A percentile compares a stretch with the other conserved stretches of the same genome.
Conservation (phyloP, 257 asterid genomes). For the Nicotiana benthamiana region DNA sequence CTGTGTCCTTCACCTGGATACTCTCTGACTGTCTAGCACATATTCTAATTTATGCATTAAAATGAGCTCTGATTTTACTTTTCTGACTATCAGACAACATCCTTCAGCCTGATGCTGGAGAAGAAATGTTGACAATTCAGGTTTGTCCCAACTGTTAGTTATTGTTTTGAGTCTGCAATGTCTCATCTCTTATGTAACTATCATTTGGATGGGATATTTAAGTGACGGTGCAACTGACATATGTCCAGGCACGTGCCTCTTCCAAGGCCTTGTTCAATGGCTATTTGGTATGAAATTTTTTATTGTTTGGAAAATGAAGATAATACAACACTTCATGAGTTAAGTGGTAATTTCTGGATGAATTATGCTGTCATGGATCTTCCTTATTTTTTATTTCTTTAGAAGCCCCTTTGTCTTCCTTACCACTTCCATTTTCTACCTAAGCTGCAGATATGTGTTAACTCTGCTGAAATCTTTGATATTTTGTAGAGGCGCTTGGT, state of each 20-base stretch:
- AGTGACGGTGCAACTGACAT: conserved; percentile 17
- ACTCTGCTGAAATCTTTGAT: neutral
- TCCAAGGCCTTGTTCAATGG: conserved; percentile 50
- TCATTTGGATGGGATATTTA: conserved; percentile 12
- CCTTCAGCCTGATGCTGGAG: conserved; percentile 63
- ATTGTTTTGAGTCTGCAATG: neutral
- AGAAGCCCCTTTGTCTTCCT: neutral
- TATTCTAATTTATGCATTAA: neutral
- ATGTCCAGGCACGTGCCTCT: conserved; percentile 32
- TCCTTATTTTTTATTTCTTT: neutral
- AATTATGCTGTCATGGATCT: conserved; percentile 3
- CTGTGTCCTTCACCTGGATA: conserved; percentile 4
- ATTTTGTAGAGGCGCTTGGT: neutral
- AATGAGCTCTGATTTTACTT: neutral
- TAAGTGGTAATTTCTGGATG: conserved; percentile 53
- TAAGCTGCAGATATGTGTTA: neutral
- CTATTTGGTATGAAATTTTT: conserved; percentile 53
- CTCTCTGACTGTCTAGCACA: neutral
- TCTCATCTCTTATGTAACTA: neutral
- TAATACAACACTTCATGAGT: conserved; percentile 44
- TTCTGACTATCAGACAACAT: neutral
- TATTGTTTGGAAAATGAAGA: conserved; percentile 37
- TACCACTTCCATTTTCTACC: neutral
- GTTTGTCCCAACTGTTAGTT: conserved; percentile 26
- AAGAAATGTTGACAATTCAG: conserved; percentile 39